Base-by-base conservation (phyloP, 163 green algal species). In the Trebouxiophyceae sp. region DNA sequence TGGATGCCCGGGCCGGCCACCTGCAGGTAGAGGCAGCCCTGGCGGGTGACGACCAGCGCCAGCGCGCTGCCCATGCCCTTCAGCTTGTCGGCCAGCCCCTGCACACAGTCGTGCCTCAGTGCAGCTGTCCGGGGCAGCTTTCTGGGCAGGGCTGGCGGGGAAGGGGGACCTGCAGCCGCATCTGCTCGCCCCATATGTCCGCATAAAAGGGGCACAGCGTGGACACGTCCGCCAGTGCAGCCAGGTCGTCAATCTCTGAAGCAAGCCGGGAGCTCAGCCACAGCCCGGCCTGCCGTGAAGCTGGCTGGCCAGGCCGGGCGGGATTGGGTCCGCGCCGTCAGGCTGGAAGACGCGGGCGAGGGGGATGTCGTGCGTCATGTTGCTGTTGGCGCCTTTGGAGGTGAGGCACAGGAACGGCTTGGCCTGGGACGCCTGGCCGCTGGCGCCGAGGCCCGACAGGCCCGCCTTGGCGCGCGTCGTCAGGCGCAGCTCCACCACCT, bases 171-270 rank as follows among this genome's bases (percentile, higher is more conserved):
- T 79, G 73, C 27, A 91, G 66, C n/a, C 66, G 59, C 39, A 33
- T 28, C 22, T 77, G 34, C 62, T 83, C 75, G 4, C 71, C 70
- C 33, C 74, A 71, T 5, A 92, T 54, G 72, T 95, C 87, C 5
- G 91, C 28, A 68, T 95, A 95, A 64, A 79, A 89, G 22, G 76
- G 70, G 67, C 84, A 88, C 23, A 91, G 73, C 46, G 54, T 58
- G 31, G 47, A 58, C 8, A 80, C 28, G 20, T 83, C 75, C 54
- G 77, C 78, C 8, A 71, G 30, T 22, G 39, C 8, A 23, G 72
- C 70, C 66, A 93, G 63, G 1, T 71, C 45, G 27, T 86, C 75
- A 20, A 90, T 77, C 47, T 86, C 76, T 44, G n/a, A n/a, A 44
- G 58, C 12, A 34, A 50, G 19, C 12, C 39, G 39, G 12, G 19